Evolutionary conservation across 2,329 filamentous ascomycete species (phyloP), one percentile per base, ranked within the genome.

Genomic region (Fusarium hostae): DNA sequence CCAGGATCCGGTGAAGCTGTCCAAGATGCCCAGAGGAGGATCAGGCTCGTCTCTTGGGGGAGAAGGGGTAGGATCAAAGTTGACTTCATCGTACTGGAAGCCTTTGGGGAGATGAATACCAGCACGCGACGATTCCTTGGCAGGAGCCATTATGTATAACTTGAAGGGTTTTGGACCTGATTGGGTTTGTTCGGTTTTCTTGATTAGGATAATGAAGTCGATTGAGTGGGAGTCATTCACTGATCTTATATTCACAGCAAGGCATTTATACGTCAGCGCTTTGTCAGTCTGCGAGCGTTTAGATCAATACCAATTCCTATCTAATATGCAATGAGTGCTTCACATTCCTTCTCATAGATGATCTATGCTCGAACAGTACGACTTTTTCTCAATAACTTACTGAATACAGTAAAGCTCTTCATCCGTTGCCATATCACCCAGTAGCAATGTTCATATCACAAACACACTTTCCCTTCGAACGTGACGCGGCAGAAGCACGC

Each of bases 51-150:
- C 39, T 39, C 12, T 54, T 30, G 61, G 58, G 15, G 61, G 57
- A 9, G 47, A 16, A 34, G 34, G 26, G 9, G 18, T 13, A 47
- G 58, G 40, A 2, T 52, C 45, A 5, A 64, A 63, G 20, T 63
- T 52, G n/a, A 64, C 58, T 55, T 64, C 61, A 13, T 39, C 58
- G 22, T 47, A 62, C 11, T 54, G 40, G 26, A 62, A 64, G 11
- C 12, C 58, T 18, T 16, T 35, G 18, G 28, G 34, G 7, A 64
- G 47, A 3, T 64, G 61, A 22, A 64, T 62, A 16, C 58, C 61
- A 13, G 61, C 45, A 15, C 39, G 61, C 2, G 34, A 45, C 4
- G 58, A 35, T 32, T 62, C 22, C 5, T 30, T 50, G 11, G 22
- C 18, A 2, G 45, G 26, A 4, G 22, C 20, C 61, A 64, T 64